Evolutionary conservation across 1,139 yeast genomes (phyloP).

Genomic region (Suzukiozyma palmioleophila): DNA sequence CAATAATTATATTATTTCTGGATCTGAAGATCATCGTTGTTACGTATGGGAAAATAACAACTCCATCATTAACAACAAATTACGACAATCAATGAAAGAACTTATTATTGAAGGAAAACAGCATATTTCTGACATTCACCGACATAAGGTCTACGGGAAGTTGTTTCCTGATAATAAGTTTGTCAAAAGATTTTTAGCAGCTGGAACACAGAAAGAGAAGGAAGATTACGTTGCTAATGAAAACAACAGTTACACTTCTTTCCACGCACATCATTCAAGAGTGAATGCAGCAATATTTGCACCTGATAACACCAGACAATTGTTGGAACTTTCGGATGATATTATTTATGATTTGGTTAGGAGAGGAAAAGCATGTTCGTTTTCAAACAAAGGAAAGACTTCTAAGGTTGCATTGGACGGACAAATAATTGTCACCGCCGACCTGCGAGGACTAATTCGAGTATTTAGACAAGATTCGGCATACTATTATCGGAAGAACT

Average conservation of each 20-base stretch:
- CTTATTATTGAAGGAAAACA: conserved; percentile 32
- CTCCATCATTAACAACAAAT: conserved; percentile 34
- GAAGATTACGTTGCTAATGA: conserved; percentile 39
- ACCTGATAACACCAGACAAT: conserved; percentile 63
- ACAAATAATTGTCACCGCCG: conserved; percentile 70
- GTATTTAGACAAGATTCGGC: conserved; percentile 82
- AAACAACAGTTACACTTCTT: conserved; percentile 55
- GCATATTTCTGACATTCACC: conserved; percentile 29
- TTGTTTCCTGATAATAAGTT: conserved; percentile 31
- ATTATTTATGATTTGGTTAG: conserved; percentile 61
- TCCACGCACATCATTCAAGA: conserved; percentile 72
- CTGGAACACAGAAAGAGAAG: conserved; percentile 11
- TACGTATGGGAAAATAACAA: conserved; percentile 64
- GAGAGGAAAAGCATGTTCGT: conserved; percentile 18
- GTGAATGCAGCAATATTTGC: conserved; percentile 80
- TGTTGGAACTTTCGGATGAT: conserved; percentile 71
- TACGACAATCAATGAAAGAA: conserved; percentile 32
- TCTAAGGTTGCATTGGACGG: conserved; percentile 29
- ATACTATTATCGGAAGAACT: conserved; percentile 26
- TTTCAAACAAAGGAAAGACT: conserved; percentile 8
- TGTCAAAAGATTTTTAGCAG: conserved; percentile 24
- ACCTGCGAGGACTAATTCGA: conserved; percentile 65
- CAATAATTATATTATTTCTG: conserved; percentile 46
- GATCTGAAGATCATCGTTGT: conserved; percentile 68
- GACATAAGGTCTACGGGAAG: conserved; percentile 30